Evolutionary conservation across 2,329 filamentous ascomycete genomes (phyloP), one percentile per base, ranked within the genome.

Genomic region (Scytalidium lignicola): DNA sequence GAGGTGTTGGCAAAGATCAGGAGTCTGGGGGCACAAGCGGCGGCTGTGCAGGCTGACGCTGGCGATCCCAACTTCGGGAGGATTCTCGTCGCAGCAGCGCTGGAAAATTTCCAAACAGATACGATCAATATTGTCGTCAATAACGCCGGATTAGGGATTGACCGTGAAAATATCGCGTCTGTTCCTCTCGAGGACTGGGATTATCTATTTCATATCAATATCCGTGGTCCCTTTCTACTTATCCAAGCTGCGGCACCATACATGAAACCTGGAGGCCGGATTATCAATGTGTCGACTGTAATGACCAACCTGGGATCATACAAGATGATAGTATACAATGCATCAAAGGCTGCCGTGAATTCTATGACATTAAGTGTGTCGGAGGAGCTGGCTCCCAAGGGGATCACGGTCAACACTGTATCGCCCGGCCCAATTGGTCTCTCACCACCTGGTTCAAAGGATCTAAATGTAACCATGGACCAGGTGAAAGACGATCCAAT

Each of bases 151-250:
- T 43, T 43, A 43, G 41, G 41, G 41, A 43, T 20, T 6, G 9
- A 6, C 7, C 41, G 18, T 18, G 41, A 43, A 21, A 21, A 43
- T n/a, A 43, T 23, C 19, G 41, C 41, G 41, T 43, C 41, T 15
- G 41, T 43, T 43, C 41, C 41, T 4, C 3, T 43, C 18, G 74
- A 74, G 8, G 78, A 89, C 62, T 93, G 91, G 70, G 75, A 80
- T 42, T 70, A 75, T 52, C 82, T 86, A 47, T 93, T 87, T 71
- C 78, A 80, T 51, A 76, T 91, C 68, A 95, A 95, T 62, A 88
- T 93, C 9, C 43, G 51, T 20, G 55, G 51, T 41, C 41, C 49
- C 9, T 17, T 57, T 2, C 19, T 57, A 3, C 47, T 53, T 17
- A 57, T 51, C 6, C 55, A 57, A 47, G 49, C 48, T 2, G 41